Base-by-base conservation (phyloP, 768 basidiomycete species). In the Mrakia blollopis region DNA sequence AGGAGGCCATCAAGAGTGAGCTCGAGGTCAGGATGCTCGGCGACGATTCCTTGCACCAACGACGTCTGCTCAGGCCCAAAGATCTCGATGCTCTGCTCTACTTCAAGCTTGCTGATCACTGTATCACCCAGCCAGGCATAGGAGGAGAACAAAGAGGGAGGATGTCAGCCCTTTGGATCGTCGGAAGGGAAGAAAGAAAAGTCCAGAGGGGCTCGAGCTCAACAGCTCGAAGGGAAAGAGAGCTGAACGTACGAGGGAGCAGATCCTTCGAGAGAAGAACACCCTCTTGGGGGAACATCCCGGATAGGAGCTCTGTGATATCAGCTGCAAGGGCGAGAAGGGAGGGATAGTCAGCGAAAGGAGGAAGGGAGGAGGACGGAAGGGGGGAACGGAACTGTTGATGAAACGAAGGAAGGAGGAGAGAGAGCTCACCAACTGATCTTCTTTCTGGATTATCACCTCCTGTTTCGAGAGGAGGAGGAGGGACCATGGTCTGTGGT, bases 21-120 rank as follows among this genome's bases (percentile, higher is more conserved):
- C 72, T 72, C 72, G 54, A 72, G 50, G 72, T 72, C 72, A 25
- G 72, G 72, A n/a, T 50, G 35, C 72, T 41, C 47, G 30, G 37
- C 72, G 16, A 47, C 72, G 50, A 57, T 57, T 18, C 52, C 60
- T 18, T 61, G 35, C 10, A 72, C 60, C 50, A 72, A 35, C 32
- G 52, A 30, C n/a, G 35, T 72, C 72, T 72, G 32, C 9, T 57
- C 72, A 5, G 72, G 39, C 25, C 54, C 60, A 35, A 72, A 57
- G 50, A 72, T 72, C 13, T 57, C 5, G 32, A 72, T 61, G 23
- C 28, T 52, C 72, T 72, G 44, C 30, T 72, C 72, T 16, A 25
- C 32, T 21, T 61, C 60, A 30, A 72, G 72, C 50, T 72, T 72
- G 16, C 54, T 30, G 54, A 72, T n/a, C 3, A 72, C 72, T 72